These are phyloP conservation scores for Malus sieversii DNA, from an alignment of 306 rosid genomes.

Conservation along the genomic window DNA sequence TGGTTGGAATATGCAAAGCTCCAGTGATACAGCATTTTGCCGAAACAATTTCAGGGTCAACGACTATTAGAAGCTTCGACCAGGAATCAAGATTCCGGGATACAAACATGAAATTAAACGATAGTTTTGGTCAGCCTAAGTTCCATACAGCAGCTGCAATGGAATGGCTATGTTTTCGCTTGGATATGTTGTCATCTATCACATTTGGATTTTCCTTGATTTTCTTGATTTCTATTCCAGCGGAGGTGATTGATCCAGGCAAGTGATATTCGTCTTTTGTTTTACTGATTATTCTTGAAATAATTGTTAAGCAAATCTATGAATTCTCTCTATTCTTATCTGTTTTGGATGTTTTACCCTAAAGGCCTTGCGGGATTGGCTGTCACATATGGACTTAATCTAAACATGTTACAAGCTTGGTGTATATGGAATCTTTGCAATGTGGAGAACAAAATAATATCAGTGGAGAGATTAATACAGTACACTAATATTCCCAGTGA, in stretches of 20 bases:
- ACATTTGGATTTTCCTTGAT: conserved; percentile 49
- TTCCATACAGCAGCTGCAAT: conserved; percentile 45
- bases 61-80: conserved; percentile 71
- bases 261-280: not conserved
- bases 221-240: conserved; percentile 55
- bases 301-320: not conserved
- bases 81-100: conserved; percentile 59
- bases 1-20: conserved; percentile 81
- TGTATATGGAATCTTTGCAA: conserved; percentile 48
- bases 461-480: conserved; percentile 80
- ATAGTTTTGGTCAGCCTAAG: conserved; percentile 49
- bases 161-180: conserved; percentile 59
- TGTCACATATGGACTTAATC: conserved; percentile 72
- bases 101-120: conserved; percentile 49
- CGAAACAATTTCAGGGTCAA: conserved; percentile 71
- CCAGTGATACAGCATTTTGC: conserved; percentile 82
- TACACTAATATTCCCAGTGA: conserved; percentile 61
- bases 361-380: conserved; percentile 77
- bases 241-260: conserved; percentile 55
- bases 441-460: conserved; percentile 74
- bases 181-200: conserved; percentile 49
- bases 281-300: not conserved
- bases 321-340: not conserved
- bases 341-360: not conserved
- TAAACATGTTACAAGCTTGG: conserved; percentile 39